Base-by-base conservation (phyloP, 2,329 filamentous ascomycete species). In the Rhynchosporium secalis region DNA sequence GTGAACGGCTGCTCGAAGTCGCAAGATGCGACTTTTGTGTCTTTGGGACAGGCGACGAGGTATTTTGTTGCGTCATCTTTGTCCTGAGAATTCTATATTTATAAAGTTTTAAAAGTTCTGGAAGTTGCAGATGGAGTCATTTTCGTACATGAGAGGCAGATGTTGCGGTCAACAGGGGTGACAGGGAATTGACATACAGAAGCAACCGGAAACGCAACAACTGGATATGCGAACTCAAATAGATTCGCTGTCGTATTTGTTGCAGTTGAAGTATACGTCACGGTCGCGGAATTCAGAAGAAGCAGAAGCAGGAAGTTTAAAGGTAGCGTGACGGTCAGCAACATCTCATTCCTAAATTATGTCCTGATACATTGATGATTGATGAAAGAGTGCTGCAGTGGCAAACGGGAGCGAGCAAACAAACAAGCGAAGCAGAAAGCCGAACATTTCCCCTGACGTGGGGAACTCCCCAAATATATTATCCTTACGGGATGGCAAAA, bases 1-100 rank as follows among this genome's bases (percentile, higher is more conserved):
- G 63, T 66, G 15, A 65, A 66, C 29, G 66, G 66, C 26, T 66
- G 66, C 20, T 58, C 55, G 56, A 69, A 68, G 29, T 63, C 56
- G 48, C 65, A 68, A 43, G 54, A 36, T 31, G 48, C 43, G 8
- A 65, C 46, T 6, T 56, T 49, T 29, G 60, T 48, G 20, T 48
- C 58, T 0, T 60, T 46, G 4, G 65, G 33, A 31, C 65, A 69
- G 13, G 60, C 66, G 13, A 69, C 43, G 31, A 64, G 63, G 40
- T 68, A 68, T 0, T 63, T 67, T 12, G 65, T 68, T 28, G 56
- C 61, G 47, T 58, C 59, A 65, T 63, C 36, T 49, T 62, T 54
- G 10, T 54, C 49, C 43, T 45, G 12, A 13, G 15, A 4, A 43
- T 43, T 43, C 4, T 15, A 4, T 43, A 12, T n/a, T 43, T 1